Conservation (phyloP, 805 yeast genomes). For the Kazachstania bromeliacearum region DNA sequence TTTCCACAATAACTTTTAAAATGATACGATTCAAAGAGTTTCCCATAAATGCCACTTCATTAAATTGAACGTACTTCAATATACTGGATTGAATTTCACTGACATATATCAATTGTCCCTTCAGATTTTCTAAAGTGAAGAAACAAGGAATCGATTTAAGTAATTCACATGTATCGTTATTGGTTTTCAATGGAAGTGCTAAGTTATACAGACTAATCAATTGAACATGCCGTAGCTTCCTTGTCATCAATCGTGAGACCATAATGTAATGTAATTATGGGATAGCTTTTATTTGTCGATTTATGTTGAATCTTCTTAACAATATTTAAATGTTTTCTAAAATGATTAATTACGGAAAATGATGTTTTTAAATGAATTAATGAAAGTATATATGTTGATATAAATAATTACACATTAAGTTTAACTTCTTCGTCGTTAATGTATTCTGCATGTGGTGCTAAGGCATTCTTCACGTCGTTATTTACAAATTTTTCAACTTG, state of each 20-base stretch:
- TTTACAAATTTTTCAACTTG: conserved; percentile 91
- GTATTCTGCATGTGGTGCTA: conserved; percentile 51
- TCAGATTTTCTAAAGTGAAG: conserved; percentile 14
- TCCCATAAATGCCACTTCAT: conserved; percentile 17
- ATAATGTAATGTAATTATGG: too few relatives aligned
- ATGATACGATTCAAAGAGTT: conserved; percentile 10
- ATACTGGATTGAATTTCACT: conserved; percentile 22
- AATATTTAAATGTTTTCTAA: not conserved
- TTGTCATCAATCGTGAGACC: too few relatives aligned
- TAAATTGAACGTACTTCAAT: conserved; percentile 13
- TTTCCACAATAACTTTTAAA: conserved; percentile 14
- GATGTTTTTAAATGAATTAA: not conserved
- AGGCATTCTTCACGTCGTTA: conserved; percentile 74
- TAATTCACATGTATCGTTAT: not conserved
- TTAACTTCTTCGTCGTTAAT: conserved; percentile 63
- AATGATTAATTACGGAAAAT: too few relatives aligned
- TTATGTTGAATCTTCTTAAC: too few relatives aligned
- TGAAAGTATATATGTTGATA: conserved; percentile 1
- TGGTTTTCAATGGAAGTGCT: conserved; percentile 4
- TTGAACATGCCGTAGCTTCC: conserved; percentile 22
- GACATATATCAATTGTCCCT: conserved; percentile 15
- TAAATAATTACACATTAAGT: conserved; percentile 52
- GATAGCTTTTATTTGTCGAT: not conserved
- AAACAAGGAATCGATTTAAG: conserved; percentile 16
- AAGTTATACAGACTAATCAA: conserved; percentile 17